Evolutionary conservation across 176 grass and related monocot genomes (phyloP).

Genomic region (bread wheat (Triticum aestivum)): DNA sequence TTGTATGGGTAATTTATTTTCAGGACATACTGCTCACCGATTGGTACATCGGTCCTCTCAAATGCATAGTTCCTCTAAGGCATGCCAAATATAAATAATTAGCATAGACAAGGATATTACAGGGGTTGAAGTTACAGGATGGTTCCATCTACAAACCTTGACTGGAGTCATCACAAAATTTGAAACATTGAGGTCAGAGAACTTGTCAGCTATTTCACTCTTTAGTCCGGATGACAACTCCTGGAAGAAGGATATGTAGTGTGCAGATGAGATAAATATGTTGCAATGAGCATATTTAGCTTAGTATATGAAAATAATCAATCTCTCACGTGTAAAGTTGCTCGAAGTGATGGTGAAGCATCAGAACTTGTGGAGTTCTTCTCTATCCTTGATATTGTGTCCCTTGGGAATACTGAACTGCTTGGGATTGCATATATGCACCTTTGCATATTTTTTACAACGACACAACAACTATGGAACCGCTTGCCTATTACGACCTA

Average conservation of each 20-base stretch:
- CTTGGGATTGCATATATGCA: constrained; percentile 94
- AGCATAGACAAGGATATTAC: neutral
- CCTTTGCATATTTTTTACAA: constrained; percentile 95
- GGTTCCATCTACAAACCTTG: constrained; percentile 55
- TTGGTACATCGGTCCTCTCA: constrained; percentile 79
- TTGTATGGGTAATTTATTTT: constrained; percentile 97
- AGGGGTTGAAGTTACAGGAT: neutral
- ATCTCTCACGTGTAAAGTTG: constrained; percentile 71
- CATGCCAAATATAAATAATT: constrained; percentile 25
- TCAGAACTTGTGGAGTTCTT: constrained; percentile 46
- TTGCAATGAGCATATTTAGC: neutral
- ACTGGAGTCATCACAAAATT: constrained; percentile 90
- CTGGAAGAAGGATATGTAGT: constrained; percentile 47
- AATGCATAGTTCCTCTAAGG: constrained; percentile 95
- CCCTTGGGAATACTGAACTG: constrained; percentile 61
- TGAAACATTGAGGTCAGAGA: constrained; percentile 84
- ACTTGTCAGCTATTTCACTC: constrained; percentile 75
- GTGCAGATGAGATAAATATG: constrained; percentile 26
- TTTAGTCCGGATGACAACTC: constrained; percentile 82
- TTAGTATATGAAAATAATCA: constrained; percentile 28
- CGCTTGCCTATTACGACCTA: constrained; percentile 72
- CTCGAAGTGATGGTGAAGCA: constrained; percentile 50
- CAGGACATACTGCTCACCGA: constrained; percentile 88
- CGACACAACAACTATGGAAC: constrained; percentile 80
- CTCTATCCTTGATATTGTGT: constrained; percentile 46